These are phyloP conservation scores for Xylaria sp. DNA, from an alignment of 2,329 filamentous ascomycete species.

Conservation along the genomic window DNA sequence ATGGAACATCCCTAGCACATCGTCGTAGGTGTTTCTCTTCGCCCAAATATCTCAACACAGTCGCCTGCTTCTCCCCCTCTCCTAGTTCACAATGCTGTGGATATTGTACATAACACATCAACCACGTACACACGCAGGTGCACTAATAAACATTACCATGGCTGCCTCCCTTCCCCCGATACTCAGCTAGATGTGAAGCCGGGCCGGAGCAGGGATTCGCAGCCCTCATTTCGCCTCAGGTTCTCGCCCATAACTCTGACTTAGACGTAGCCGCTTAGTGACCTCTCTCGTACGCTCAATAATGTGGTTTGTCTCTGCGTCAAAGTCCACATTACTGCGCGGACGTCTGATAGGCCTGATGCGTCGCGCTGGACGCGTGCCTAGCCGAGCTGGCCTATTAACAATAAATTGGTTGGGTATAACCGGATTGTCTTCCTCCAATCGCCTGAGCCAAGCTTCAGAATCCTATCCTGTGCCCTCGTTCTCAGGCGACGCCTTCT, in stretches of 20 bases:
- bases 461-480: conserved; percentile 25
- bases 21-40: conserved; percentile 8
- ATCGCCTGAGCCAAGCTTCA: conserved; percentile 17
- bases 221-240: not conserved
- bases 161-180: not conserved
- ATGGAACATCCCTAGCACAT: conserved; percentile 5
- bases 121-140: not conserved
- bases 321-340: conserved; percentile 2
- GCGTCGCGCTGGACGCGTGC: conserved; percentile 13
- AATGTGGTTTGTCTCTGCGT: conserved; percentile 15
- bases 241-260: conserved; percentile 4
- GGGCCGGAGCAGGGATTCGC: not conserved
- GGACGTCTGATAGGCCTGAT: conserved; percentile 3
- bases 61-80: conserved; percentile 4
- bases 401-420: conserved; percentile 8
- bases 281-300: conserved; percentile 17
- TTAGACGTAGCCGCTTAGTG: conserved; percentile 13
- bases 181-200: not conserved
- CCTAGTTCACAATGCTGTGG: not conserved
- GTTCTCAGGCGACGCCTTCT: conserved; percentile 16
- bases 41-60: not conserved
- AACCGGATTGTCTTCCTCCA: conserved; percentile 18
- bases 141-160: conserved; percentile 6
- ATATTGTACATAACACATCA: conserved; percentile 9
- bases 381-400: conserved; percentile 9